Conservation (phyloP, 2,329 filamentous ascomycete genomes). For the Dactylellina parvicollis region DNA sequence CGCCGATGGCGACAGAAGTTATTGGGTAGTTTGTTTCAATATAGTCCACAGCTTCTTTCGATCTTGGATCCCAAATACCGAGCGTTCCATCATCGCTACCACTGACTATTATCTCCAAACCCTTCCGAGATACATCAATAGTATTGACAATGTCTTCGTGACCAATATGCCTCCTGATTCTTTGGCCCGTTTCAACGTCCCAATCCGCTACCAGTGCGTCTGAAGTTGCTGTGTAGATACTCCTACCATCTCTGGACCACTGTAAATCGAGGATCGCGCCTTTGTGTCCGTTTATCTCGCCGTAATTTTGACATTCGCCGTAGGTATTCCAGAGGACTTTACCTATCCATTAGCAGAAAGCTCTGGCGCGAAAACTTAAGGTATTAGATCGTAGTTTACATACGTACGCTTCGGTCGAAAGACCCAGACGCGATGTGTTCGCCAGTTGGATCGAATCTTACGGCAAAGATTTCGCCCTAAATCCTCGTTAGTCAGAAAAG, state of each 20-base stretch:
- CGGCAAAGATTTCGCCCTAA: constrained; percentile 83
- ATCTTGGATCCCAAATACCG: constrained; percentile 93
- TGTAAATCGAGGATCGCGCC: constrained; percentile 91
- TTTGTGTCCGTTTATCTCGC: constrained; percentile 85
- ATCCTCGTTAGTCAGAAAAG: constrained; percentile 34
- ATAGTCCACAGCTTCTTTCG: constrained; percentile 86
- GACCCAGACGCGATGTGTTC: constrained; percentile 91
- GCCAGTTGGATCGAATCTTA: constrained; percentile 87
- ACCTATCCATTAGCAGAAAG: constrained; percentile 4
- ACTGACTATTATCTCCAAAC: constrained; percentile 88
- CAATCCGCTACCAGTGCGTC: constrained; percentile 94
- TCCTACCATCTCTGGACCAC: constrained; percentile 93
- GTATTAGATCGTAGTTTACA: constrained; percentile 59
- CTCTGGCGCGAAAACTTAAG: not conserved
- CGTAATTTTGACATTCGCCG: constrained; percentile 94
- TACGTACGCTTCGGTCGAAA: constrained; percentile 91
- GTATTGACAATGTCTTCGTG: constrained; percentile 97
- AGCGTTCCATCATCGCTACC: constrained; percentile 94
- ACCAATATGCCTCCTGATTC: constrained; percentile 89
- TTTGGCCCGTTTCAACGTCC: constrained; percentile 90
- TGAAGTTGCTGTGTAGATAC: constrained; percentile 83
- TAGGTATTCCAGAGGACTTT: constrained; percentile 92
- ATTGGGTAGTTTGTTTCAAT: constrained; percentile 92
- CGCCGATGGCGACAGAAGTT: constrained; percentile 88
- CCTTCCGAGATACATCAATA: constrained; percentile 85